Evolutionary conservation across 495 filamentous ascomycete genomes (phyloP), one percentile per base, ranked within the genome.

Genomic region (Hypoxylon rickii): DNA sequence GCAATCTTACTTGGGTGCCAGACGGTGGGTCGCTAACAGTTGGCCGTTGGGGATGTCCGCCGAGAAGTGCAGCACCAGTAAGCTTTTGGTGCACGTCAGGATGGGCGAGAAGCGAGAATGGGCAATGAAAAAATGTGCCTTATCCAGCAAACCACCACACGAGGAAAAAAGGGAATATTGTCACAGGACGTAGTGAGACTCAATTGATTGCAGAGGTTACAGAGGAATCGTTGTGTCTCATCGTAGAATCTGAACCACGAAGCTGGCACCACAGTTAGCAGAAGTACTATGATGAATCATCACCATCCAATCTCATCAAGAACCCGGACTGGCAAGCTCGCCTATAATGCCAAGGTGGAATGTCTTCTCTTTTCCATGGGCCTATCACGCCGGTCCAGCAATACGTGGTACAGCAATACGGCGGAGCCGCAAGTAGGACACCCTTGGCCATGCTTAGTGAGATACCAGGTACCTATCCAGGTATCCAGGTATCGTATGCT

Each of bases 11-110:
- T 53, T 58, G 53, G 63, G 46, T 42, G 42, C 50, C 50, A 59
- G 29, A 58, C 29, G 52, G 63, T 68, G 66, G 66, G 66, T 66
- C 66, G 49, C 49, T 24, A 24, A 47, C 49, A 37, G 58, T 55
- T 51, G 61, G 37, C 58, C 66, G 63, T 68, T 68, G 66, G 66
- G 66, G 66, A 68, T 68, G 66, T 68, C 66, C 66, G 66, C 50
- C 53, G 48, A 57, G 41, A 54, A 34, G 57, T 56, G 58, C 58
- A 64, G 55, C 53, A 51, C 38, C 48, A 53, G 44, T 64, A 60
- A 63, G 58, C 61, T 64, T 54, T 49, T 52, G 50, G 43, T 51
- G 49, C 54, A 58, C 47, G 44, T 54, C 49, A 57, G 48, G 48
- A 57, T 36, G 46, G 53, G 52, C 51, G 59, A 53, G 59, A 63